Conservation (phyloP, 208 protist genomes). For the Trypanosoma caninum region DNA sequence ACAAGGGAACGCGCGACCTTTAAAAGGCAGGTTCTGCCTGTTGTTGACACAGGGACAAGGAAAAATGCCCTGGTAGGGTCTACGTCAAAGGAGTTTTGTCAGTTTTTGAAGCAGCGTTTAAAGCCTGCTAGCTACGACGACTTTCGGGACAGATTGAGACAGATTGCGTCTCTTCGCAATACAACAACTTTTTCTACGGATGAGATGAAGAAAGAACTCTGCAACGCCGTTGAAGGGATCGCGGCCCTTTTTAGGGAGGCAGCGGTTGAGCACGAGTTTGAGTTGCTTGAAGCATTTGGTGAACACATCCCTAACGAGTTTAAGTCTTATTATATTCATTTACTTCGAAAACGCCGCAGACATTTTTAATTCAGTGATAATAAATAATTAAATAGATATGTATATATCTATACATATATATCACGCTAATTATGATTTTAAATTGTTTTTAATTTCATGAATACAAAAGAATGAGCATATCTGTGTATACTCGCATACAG, state of each 20-base stretch:
- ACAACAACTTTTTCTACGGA: constrained; percentile 1
- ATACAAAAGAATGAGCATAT: too few species aligned
- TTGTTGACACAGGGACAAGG: neutral
- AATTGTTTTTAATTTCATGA: too few species aligned
- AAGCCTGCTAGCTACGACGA: constrained; percentile 40
- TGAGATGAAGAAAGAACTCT: constrained; percentile 20
- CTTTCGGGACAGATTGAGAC: constrained; percentile 52
- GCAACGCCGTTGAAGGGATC: constrained; percentile 23
- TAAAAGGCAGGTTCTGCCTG: constrained; percentile 20
- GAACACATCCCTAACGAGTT: constrained; percentile 78
- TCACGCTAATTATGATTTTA: too few species aligned
- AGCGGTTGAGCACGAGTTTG: constrained; percentile 21
- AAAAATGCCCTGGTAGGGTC: constrained; percentile 25
- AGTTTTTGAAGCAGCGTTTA: constrained; percentile 66
- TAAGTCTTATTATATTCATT: constrained; percentile 41
- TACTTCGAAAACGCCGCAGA: constrained; percentile 31
- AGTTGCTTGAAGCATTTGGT: constrained; percentile 52
- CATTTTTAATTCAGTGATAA: too few species aligned
- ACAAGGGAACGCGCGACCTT: constrained; percentile 6
- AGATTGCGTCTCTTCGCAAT: constrained; percentile 41
- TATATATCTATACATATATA: constrained; percentile 4
- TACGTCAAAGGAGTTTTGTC: constrained; percentile 80
- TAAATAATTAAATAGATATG: neutral
- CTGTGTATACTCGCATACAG: too few species aligned
- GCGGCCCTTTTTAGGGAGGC: constrained; percentile 42